phyloP scores from a whole-genome alignment of 306 rosid species.

The Morella rubra region DNA sequence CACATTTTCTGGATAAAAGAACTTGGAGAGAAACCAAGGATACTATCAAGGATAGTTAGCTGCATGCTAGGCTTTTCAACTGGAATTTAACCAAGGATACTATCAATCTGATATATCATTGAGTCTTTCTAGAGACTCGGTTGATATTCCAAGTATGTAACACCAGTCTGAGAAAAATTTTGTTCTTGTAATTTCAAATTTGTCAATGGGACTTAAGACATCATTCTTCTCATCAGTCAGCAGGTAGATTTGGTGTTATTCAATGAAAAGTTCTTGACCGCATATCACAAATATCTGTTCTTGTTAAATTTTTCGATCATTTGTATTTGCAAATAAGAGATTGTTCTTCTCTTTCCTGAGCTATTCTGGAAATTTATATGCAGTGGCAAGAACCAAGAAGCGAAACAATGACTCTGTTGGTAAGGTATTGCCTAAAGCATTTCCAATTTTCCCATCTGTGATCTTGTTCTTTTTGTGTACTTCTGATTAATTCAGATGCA shows the following conservation, averaged over 20 bases:
- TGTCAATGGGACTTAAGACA: too few relatives aligned
- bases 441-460: background rate
- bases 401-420: slow-evolving; percentile 51
- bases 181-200: too few relatives aligned
- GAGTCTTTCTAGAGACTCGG: too few relatives aligned
- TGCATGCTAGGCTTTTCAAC: too few relatives aligned
- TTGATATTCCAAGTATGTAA: too few relatives aligned
- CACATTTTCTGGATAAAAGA: too few relatives aligned
- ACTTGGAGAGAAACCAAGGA: too few relatives aligned
- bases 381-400: slow-evolving; percentile 67
- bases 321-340: slow-evolving; percentile 7
- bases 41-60: too few relatives aligned
- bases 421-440: slow-evolving; percentile 50
- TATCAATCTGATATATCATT: too few relatives aligned
- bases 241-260: background rate
- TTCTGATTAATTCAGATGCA: slow-evolving; percentile 2
- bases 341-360: slow-evolving; percentile 23
- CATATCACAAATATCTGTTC: slow-evolving; percentile 9
- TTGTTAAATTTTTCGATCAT: slow-evolving; percentile 12
- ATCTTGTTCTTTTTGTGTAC: slow-evolving; percentile 13
- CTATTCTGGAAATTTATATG: slow-evolving; percentile 37
- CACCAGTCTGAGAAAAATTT: too few relatives aligned
- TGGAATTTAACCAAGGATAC: too few relatives aligned
- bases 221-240: background rate
- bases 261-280: background rate